phyloP scores from a whole-genome alignment of 352 stramenopile species.

The Globisporangium apiculatum region DNA sequence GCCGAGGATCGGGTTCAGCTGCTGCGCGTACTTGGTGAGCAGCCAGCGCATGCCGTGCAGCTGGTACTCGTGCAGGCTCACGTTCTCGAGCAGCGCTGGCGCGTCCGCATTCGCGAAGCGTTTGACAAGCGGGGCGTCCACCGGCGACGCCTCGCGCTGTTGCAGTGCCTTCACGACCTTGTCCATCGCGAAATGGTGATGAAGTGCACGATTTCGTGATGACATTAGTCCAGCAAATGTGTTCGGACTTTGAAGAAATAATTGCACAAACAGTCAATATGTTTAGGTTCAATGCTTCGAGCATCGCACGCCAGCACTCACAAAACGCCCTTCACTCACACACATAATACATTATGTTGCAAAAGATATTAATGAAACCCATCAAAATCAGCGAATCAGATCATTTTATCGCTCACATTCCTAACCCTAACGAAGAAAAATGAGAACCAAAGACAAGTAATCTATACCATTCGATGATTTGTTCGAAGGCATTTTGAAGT shows the following conservation, averaged over 20 bases:
- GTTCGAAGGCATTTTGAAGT: too few species aligned
- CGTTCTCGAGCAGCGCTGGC: slow-evolving; percentile 39
- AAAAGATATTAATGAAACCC: too few species aligned
- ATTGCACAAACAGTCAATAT: neutral
- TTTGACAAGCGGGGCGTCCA: slow-evolving; percentile 14
- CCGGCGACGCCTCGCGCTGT: slow-evolving; percentile 20
- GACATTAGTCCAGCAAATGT: neutral
- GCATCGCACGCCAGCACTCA: too few species aligned
- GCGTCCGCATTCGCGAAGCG: slow-evolving; percentile 12
- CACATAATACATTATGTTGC: too few species aligned
- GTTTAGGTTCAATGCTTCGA: too few species aligned
- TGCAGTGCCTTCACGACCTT: slow-evolving; percentile 30
- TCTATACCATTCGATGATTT: too few species aligned
- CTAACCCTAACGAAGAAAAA: too few species aligned
- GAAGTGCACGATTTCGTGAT: too few species aligned
- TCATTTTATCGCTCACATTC: too few species aligned
- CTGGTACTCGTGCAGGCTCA: slow-evolving; percentile 68
- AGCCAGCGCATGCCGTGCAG: slow-evolving; percentile 58
- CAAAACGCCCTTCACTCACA: too few species aligned
- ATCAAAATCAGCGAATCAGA: too few species aligned
- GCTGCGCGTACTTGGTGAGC: slow-evolving; percentile 47
- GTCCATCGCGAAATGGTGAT: slow-evolving; percentile 26
- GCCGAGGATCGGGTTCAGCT: slow-evolving; percentile 65
- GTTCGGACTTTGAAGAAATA: neutral
- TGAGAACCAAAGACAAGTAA: too few species aligned